A percentile compares a stretch with the other conserved stretches of the same genome.
phyloP scores from a whole-genome alignment of 2,329 filamentous ascomycete genomes.

The Xylariaceae sp. region DNA sequence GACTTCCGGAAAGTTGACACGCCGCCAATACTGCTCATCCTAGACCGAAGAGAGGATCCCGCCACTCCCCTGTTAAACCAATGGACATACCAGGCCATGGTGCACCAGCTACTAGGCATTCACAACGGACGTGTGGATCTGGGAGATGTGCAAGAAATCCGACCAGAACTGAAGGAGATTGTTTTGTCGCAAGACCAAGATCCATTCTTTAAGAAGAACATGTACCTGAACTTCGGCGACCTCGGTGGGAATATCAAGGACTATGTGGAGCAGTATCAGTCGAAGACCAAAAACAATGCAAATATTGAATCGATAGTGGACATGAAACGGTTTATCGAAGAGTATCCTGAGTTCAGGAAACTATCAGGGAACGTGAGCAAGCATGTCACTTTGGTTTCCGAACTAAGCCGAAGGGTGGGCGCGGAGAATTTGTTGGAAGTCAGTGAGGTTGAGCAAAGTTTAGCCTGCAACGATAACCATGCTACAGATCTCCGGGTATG shows the following conservation, averaged over 20 bases:
- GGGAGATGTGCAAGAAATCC: constrained; percentile 73
- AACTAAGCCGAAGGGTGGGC: constrained; percentile 81
- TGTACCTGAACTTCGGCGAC: constrained; percentile 97
- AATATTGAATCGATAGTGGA: constrained; percentile 96
- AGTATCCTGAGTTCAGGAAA: constrained; percentile 96
- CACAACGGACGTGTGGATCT: constrained; percentile 91
- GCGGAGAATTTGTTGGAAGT: constrained; percentile 88
- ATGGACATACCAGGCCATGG: constrained; percentile 99
- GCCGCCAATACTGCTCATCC: constrained; percentile 80
- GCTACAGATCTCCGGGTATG: constrained; percentile 79
- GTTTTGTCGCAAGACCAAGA: constrained; percentile 95
- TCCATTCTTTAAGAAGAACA: constrained; percentile 98
- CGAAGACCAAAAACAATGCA: constrained; percentile 91
- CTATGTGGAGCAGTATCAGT: constrained; percentile 96
- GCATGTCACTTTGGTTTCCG: constrained; percentile 91
- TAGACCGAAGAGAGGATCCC: constrained; percentile 90
- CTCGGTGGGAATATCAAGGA: constrained; percentile 95
- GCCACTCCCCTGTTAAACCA: constrained; percentile 91
- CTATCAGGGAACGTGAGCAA: constrained; percentile 98
- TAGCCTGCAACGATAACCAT: constrained; percentile 96
- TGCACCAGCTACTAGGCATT: constrained; percentile 91
- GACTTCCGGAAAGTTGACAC: constrained; percentile 95
- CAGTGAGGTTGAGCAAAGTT: constrained; percentile 91
- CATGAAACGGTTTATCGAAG: constrained; percentile 99
- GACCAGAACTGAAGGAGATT: constrained; percentile 86